These are phyloP conservation scores for Astraeus odoratus DNA, from an alignment of 768 basidiomycete genomes.

Conservation along the genomic window DNA sequence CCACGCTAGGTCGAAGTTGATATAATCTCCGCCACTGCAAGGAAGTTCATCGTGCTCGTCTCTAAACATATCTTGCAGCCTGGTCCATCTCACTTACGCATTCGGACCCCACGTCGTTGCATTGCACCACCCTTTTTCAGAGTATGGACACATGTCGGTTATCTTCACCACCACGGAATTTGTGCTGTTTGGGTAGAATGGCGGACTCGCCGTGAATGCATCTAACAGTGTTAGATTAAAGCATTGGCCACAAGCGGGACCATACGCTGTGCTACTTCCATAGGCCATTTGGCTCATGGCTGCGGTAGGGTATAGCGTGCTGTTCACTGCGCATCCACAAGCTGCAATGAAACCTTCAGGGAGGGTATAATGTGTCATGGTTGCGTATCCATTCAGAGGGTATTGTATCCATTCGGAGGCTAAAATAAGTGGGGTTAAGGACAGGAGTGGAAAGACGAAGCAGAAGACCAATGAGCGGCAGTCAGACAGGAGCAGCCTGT, in stretches of 20 bases:
- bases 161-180: slow-evolving; percentile 70
- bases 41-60: not conserved
- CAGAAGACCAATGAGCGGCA: slow-evolving; percentile 9
- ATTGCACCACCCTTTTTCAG: slow-evolving; percentile 60
- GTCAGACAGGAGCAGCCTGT: not conserved
- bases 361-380: slow-evolving; percentile 69
- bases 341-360: slow-evolving; percentile 47
- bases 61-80: not conserved
- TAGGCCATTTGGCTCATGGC: slow-evolving; percentile 77
- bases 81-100: slow-evolving; percentile 36
- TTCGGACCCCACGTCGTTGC: slow-evolving; percentile 58
- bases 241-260: slow-evolving; percentile 71
- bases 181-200: slow-evolving; percentile 54
- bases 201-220: slow-evolving; percentile 58
- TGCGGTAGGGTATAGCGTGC: slow-evolving; percentile 67
- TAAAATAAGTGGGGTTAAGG: slow-evolving; percentile 17
- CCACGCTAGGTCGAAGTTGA: slow-evolving; percentile 82
- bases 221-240: slow-evolving; percentile 72
- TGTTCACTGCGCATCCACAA: slow-evolving; percentile 68
- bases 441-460: slow-evolving; percentile 18
- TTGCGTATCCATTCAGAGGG: slow-evolving; percentile 54
- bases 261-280: slow-evolving; percentile 66
- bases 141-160: slow-evolving; percentile 72
- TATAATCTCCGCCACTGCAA: slow-evolving; percentile 53
- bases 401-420: slow-evolving; percentile 57